Evolutionary conservation across 2,329 filamentous ascomycete species (phyloP), one percentile per base, ranked within the genome.

Genomic region (Aphanocladium album): DNA sequence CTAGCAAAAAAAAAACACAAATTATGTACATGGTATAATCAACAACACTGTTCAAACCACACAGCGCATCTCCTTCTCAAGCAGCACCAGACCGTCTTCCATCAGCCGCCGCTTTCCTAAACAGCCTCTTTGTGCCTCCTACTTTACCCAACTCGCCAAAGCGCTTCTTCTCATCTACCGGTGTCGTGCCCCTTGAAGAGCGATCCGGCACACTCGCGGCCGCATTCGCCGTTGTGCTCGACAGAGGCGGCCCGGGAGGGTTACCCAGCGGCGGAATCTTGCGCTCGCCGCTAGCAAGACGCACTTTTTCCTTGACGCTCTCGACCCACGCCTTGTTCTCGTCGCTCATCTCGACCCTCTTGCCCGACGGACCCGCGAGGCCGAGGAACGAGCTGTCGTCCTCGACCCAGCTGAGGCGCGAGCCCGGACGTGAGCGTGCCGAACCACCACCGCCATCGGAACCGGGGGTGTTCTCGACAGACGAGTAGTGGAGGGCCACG

Each of bases 321-420:
- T 93, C 88, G 11, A 95, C 89, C 90, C 90, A 95, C 43, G 87
- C 86, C 61, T 85, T 80, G 69, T 88, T 90, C 73, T 92, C 87
- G 60, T 87, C 85, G 60, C 86, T 89, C 76, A 86, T 89, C 70
- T 80, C 83, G 8, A 84, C 81, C 65, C 82, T 83, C 72, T 84
- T 88, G 39, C 82, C 80, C 51, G 82, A 84, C 1, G 89, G 89
- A 0, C 89, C 89, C 0, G 89, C 88, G 53, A 92, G 83, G 5
- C 89, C 89, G 7, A 91, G 79, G 62, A 77, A 76, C 9, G 80
- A 79, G 67, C 78, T 81, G 64, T 83, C 84, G 23, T 86, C 84
- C 63, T 86, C 83, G 12, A 79, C 76, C 83, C 83, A 86, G 64
- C 80, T 80, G 6, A 83, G 65, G 5, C 78, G 76, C 2, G 83